Evolutionary conservation across 108 stramenopile species (phyloP).

Genomic region (Asterionellopsis glacialis): DNA sequence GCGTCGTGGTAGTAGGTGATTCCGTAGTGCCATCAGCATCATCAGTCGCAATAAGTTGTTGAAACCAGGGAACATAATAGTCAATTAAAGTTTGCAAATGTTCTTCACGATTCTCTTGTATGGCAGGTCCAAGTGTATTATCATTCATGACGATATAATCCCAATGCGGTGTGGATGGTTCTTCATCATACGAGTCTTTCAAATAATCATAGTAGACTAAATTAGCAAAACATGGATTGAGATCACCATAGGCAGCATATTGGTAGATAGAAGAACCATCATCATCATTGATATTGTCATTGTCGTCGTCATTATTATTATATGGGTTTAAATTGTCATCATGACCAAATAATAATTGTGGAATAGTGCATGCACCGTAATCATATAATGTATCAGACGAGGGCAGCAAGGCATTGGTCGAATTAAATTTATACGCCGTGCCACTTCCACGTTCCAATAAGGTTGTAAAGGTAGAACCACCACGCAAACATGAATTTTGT

Average conservation of each 20-base stretch:
- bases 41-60: too few species aligned
- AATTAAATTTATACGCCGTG: slow-evolving; percentile 12
- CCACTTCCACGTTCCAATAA: slow-evolving; percentile 37
- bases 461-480: slow-evolving; percentile 16
- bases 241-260: slow-evolving; percentile 21
- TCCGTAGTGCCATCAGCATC: too few species aligned
- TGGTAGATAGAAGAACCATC: neutral
- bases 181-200: neutral
- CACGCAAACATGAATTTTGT: slow-evolving; percentile 46
- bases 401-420: neutral
- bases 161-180: slow-evolving; percentile 5
- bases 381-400: too few species aligned
- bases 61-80: slow-evolving; percentile 33
- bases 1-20: slow-evolving; percentile 4
- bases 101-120: slow-evolving; percentile 24
- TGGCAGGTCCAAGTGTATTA: slow-evolving; percentile 38
- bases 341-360: slow-evolving; percentile 33
- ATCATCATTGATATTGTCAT: neutral
- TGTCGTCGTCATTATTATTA: too few species aligned
- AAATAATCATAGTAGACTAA: neutral
- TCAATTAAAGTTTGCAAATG: slow-evolving; percentile 26
- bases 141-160: slow-evolving; percentile 51
- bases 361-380: slow-evolving; percentile 40
- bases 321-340: slow-evolving; percentile 16
- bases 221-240: slow-evolving; percentile 37